phyloP scores from a whole-genome alignment of 768 basidiomycete genomes.

The Suillus cothurnatus region DNA sequence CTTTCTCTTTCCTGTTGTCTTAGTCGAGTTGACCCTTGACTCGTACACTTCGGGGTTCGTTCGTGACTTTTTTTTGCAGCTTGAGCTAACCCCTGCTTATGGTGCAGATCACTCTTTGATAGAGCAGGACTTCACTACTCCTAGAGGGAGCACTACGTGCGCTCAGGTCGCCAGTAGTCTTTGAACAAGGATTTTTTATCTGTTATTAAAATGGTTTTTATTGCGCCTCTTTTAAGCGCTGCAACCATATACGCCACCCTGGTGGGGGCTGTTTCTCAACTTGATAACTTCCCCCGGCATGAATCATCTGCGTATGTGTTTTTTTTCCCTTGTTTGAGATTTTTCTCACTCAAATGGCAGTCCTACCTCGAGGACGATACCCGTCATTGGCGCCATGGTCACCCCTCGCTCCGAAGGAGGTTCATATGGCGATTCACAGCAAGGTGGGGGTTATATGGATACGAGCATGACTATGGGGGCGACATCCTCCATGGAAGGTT shows the following conservation, averaged over 20 bases:
- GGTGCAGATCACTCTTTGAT: slow-evolving; percentile 68
- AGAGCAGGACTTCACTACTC: slow-evolving; percentile 56
- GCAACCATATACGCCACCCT: slow-evolving; percentile 55
- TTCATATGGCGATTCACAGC: slow-evolving; percentile 5
- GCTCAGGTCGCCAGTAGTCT: slow-evolving; percentile 45
- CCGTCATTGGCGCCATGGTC: background rate
- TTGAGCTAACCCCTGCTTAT: slow-evolving; percentile 11
- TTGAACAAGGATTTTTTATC: slow-evolving; percentile 47
- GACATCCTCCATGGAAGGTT: slow-evolving; percentile 6
- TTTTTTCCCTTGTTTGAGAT: background rate
- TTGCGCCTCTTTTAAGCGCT: slow-evolving; percentile 56
- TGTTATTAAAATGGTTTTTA: slow-evolving; percentile 58
- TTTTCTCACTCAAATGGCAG: slow-evolving; percentile 3
- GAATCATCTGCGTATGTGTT: slow-evolving; percentile 3
- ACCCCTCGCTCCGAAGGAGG: slow-evolving; percentile 6
- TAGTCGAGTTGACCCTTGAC: slow-evolving; percentile 73
- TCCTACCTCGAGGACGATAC: background rate
- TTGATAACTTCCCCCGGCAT: slow-evolving; percentile 27
- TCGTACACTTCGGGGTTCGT: slow-evolving; percentile 49
- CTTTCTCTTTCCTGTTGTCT: slow-evolving; percentile 39
- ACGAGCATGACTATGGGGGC: background rate
- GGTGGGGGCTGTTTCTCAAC: slow-evolving; percentile 48
- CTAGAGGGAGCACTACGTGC: slow-evolving; percentile 62
- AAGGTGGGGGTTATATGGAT: background rate
- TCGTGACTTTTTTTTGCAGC: slow-evolving; percentile 7